A percentile compares a stretch with the other conserved stretches of the same genome.
Conservation (phyloP, 768 basidiomycete genomes). For the Sutorius australiensis region DNA sequence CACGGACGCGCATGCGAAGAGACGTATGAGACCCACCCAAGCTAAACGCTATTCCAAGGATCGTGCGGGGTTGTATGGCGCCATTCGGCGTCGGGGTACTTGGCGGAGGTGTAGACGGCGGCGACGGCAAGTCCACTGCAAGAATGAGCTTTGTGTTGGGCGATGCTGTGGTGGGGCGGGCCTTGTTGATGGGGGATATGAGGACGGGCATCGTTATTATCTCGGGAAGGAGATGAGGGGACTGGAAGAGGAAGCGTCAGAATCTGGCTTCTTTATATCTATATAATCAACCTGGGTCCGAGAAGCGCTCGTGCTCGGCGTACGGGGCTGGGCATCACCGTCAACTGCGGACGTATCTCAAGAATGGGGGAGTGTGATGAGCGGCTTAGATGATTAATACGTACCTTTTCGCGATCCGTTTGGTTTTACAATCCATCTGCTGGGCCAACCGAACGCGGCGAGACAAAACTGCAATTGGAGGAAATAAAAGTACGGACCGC, state of each 20-base stretch:
- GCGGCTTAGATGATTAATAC: not conserved
- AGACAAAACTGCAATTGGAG: not conserved
- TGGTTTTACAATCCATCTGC: not conserved
- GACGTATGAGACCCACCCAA: conserved; percentile 6
- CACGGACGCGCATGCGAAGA: not conserved
- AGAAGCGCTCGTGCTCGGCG: not conserved
- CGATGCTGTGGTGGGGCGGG: not conserved
- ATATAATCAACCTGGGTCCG: no score
- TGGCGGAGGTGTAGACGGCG: not conserved
- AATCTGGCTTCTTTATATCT: no score
- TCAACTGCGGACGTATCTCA: not conserved
- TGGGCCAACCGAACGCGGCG: no score
- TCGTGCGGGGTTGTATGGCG: conserved; percentile 8
- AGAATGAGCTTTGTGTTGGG: not conserved
- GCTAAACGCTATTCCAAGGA: conserved; percentile 10
- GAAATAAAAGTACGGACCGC: no score
- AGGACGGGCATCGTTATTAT: not conserved
- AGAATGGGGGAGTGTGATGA: not conserved
- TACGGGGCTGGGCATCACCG: not conserved
- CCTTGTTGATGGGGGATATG: not conserved
- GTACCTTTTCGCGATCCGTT: not conserved
- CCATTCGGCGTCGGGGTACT: not conserved
- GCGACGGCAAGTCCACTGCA: not conserved
- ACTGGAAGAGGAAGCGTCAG: not conserved
- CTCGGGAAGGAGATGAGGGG: not conserved